Conservation (phyloP, 2,329 filamentous ascomycete species). For the Fusarium poae region DNA sequence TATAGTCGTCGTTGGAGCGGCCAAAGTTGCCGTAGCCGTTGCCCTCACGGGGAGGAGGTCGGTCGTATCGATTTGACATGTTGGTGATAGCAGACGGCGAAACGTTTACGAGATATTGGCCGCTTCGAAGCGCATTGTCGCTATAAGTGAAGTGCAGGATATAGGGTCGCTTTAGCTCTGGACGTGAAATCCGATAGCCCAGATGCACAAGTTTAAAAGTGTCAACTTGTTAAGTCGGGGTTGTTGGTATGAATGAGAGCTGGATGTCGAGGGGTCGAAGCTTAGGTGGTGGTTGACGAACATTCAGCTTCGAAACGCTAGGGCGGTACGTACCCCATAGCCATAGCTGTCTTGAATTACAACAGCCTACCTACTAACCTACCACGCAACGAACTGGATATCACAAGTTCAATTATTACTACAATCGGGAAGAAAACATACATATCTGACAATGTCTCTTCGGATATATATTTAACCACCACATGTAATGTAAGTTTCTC, state of each 20-base stretch:
- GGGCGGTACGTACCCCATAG: constrained; percentile 29
- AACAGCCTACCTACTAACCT: constrained; percentile 8
- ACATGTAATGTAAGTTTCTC: background rate
- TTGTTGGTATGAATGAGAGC: constrained; percentile 13
- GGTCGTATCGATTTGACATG: constrained; percentile 67
- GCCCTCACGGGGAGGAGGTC: constrained; percentile 56
- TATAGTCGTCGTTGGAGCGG: constrained; percentile 62
- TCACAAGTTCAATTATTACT: background rate
- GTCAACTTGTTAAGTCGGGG: background rate
- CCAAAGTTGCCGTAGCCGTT: constrained; percentile 62
- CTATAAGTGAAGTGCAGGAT: background rate
- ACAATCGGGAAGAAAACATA: too few species aligned
- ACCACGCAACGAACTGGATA: background rate
- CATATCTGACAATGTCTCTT: background rate
- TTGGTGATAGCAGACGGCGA: constrained; percentile 38
- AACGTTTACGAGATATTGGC: constrained; percentile 33
- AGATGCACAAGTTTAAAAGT: background rate
- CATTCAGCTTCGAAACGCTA: constrained; percentile 20
- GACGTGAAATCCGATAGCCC: too few species aligned
- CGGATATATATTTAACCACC: background rate
- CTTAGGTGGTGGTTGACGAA: constrained; percentile 7
- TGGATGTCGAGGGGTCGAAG: constrained; percentile 36
- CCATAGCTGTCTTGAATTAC: background rate
- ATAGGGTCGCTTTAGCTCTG: background rate
- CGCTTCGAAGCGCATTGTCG: constrained; percentile 44